Evolutionary conservation across 495 filamentous ascomycete genomes (phyloP), one percentile per base, ranked within the genome.

Genomic region (Xylaria scruposa): DNA sequence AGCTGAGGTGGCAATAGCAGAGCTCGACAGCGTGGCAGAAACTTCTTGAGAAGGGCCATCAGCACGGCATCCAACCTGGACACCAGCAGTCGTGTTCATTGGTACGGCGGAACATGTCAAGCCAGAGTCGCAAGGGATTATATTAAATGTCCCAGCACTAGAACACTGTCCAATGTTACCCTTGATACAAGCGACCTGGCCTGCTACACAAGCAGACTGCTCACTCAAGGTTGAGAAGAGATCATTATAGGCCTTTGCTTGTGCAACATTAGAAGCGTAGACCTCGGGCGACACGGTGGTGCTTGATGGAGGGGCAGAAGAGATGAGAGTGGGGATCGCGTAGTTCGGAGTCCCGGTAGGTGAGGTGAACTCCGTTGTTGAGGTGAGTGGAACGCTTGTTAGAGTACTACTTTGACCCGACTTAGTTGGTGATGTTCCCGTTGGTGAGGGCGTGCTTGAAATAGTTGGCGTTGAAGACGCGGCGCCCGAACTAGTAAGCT

Each of bases 131-230:
- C 82, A 84, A 5, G 73, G 64, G 26, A 60, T 66, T 21, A 83
- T 74, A n/a, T 77, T 70, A 47, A 82, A 84, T 40, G 53, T 71
- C 58, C 77, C 78, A 21, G 70, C 67, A 70, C 44, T 67, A 47
- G 73, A 67, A 71, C 83, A 85, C 13, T 59, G 71, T 4, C 70
- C 81, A 7, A 81, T 72, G 10, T 75, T 77, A 26, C 82, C 81
- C 10, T 77, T 72, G 56, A 86, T 76, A 59, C 84, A 86, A 9
- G 83, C 84, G 10, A 78, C 78, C 65, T 86, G 83, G 42, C 75
- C 76, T 5, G 49, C 31, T 4, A n/a, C 61, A 67, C 84, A 86
- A 58, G 79, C 78, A 0, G 81, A 78, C 24, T 83, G 49, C 33
- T 76, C 71, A 13, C 77, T 82, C n/a, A 85, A 65, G n/a, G 64